Percentiles rank a stretch among this genome's conserved stretches.
phyloP scores from a whole-genome alignment of 257 asterid genomes.

The Lycium ferocissimum region DNA sequence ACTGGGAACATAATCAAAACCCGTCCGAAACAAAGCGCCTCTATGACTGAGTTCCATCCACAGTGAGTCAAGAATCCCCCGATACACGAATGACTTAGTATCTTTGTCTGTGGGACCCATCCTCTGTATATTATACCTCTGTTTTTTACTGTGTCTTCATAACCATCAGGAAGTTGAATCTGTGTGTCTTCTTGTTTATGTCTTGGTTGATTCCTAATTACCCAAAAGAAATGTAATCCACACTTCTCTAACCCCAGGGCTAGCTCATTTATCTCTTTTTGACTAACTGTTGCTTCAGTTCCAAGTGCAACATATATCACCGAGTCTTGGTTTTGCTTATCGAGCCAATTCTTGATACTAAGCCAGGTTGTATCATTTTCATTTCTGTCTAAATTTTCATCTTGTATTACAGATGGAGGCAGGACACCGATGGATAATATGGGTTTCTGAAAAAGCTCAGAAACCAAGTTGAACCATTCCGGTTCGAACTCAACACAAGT shows the following conservation, averaged over 20 bases:
- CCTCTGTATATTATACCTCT: slow-evolving; percentile 47
- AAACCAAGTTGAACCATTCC: slow-evolving; percentile 66
- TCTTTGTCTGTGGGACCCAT: slow-evolving; percentile 86
- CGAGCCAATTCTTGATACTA: slow-evolving; percentile 59
- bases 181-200: slow-evolving; percentile 36
- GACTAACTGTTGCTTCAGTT: slow-evolving; percentile 63
- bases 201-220: slow-evolving; percentile 52
- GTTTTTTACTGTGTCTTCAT: slow-evolving; percentile 45
- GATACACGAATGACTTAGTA: slow-evolving; percentile 58
- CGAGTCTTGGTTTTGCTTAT: slow-evolving; percentile 45
- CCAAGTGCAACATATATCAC: slow-evolving; percentile 86
- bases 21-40: slow-evolving; percentile 66
- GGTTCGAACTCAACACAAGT: slow-evolving; percentile 75
- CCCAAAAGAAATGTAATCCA: slow-evolving; percentile 83
- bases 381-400: slow-evolving; percentile 24
- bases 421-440: slow-evolving; percentile 65
- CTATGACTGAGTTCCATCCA: slow-evolving; percentile 88
- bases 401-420: slow-evolving; percentile 51
- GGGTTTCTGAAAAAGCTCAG: slow-evolving; percentile 61
- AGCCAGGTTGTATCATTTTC: slow-evolving; percentile 43
- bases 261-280: slow-evolving; percentile 54
- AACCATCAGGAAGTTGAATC: slow-evolving; percentile 64
- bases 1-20: slow-evolving; percentile 75
- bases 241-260: slow-evolving; percentile 74
- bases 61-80: slow-evolving; percentile 85